Evolutionary conservation across 2,329 filamentous ascomycete genomes (phyloP).

Genomic region (Cytospora schulzeri): DNA sequence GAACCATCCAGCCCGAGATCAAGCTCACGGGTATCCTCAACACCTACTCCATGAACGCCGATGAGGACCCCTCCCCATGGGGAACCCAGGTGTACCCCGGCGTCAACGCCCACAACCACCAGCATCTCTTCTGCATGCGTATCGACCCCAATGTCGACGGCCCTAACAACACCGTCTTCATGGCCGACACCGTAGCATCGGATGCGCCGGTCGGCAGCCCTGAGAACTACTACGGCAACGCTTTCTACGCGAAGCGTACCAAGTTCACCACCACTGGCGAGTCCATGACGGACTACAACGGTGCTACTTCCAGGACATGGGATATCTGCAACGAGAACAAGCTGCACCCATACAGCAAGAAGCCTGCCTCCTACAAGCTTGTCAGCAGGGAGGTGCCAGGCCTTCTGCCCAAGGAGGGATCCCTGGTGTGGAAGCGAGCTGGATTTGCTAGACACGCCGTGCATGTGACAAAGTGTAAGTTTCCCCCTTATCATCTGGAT

Average conservation of each 20-base stretch:
- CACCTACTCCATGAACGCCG: conserved; percentile 80
- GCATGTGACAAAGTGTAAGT: conserved; percentile 84
- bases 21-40: conserved; percentile 91
- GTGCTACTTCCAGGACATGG: conserved; percentile 79
- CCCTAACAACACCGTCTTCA: conserved; percentile 79
- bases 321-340: conserved; percentile 85
- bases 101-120: conserved; percentile 94
- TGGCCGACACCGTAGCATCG: conserved; percentile 73
- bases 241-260: conserved; percentile 83
- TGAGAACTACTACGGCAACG: conserved; percentile 88
- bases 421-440: conserved; percentile 86
- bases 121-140: conserved; percentile 91
- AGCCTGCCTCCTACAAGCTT: conserved; percentile 85
- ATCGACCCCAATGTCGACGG: conserved; percentile 88
- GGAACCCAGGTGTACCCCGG: conserved; percentile 88
- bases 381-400: conserved; percentile 81
- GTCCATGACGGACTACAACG: conserved; percentile 78
- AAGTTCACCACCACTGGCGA: conserved; percentile 72
- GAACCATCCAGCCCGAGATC: conserved; percentile 88
- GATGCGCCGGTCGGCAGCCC: conserved; percentile 75
- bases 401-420: conserved; percentile 77
- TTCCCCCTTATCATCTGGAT: not conserved
- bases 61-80: conserved; percentile 83
- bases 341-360: conserved; percentile 83
- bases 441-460: conserved; percentile 86